A percentile compares a stretch with the other conserved stretches of the same genome.
Evolutionary conservation across 2,329 filamentous ascomycete species (phyloP).

Genomic region (Xylariomycetidae sp.): DNA sequence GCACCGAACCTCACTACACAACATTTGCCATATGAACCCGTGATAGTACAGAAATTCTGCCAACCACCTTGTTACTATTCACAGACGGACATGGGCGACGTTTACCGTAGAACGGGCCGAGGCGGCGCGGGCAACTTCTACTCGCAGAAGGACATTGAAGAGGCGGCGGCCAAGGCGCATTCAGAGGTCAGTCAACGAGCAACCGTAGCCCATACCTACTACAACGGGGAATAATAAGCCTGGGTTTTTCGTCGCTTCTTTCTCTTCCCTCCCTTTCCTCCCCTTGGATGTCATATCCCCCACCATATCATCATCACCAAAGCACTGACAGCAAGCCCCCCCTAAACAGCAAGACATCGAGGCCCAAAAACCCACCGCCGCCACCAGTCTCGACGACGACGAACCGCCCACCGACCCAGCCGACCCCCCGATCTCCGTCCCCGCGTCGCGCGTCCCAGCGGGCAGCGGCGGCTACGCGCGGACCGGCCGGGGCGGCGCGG

Average conservation of each 20-base stretch:
- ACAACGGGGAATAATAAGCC: too few relatives aligned
- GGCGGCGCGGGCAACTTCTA: constrained; percentile 63
- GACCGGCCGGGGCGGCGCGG: constrained; percentile 56
- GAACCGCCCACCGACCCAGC: constrained; percentile 16
- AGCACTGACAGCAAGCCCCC: too few relatives aligned
- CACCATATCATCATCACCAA: not conserved
- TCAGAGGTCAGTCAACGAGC: constrained; percentile 20
- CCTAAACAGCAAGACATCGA: constrained; percentile 26
- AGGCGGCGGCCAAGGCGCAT: constrained; percentile 28
- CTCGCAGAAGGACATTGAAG: constrained; percentile 46
- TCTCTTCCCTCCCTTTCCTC: constrained; percentile 1
- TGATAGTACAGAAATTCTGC: too few relatives aligned
- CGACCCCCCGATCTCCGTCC: constrained; percentile 12
- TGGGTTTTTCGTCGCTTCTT: too few relatives aligned
- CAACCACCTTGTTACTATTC: too few relatives aligned
- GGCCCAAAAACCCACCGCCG: constrained; percentile 24
- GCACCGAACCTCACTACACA: too few relatives aligned
- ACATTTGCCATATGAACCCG: too few relatives aligned
- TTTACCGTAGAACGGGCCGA: constrained; percentile 50
- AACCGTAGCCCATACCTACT: too few relatives aligned
- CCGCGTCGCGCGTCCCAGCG: constrained; percentile 18
- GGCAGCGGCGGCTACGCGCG: constrained; percentile 31
- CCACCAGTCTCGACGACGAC: too few relatives aligned
- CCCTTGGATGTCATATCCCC: constrained; percentile 1
- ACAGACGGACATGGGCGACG: constrained; percentile 36